A percentile compares a stretch with the other conserved stretches of the same genome.
phyloP scores from a whole-genome alignment of 352 stramenopile genomes.

The Phytophthora litchii region DNA sequence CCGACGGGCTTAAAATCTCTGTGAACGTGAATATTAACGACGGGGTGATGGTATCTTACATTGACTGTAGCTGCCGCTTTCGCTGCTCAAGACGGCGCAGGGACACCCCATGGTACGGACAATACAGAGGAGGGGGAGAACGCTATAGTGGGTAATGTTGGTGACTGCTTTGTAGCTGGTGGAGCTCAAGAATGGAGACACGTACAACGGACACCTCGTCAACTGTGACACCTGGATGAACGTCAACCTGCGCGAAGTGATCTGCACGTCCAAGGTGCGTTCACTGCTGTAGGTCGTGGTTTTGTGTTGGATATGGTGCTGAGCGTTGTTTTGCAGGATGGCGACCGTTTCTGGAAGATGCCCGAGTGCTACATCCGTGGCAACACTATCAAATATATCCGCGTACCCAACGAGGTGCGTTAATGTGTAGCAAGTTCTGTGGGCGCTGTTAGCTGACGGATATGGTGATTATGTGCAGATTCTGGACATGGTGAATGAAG shows the following conservation, averaged over 20 bases:
- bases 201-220: slow-evolving; percentile 97
- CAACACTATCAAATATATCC: slow-evolving; percentile 99
- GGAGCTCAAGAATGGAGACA: slow-evolving; percentile 99
- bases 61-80: slow-evolving; percentile 91
- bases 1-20: not conserved
- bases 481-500: slow-evolving; percentile 95
- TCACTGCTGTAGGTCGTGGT: not conserved
- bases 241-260: slow-evolving; percentile 98
- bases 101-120: slow-evolving; percentile 90
- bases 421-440: not conserved
- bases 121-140: not conserved
- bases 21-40: slow-evolving; percentile 8
- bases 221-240: slow-evolving; percentile 99
- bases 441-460: not conserved
- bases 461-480: slow-evolving; percentile 45
- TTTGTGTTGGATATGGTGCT: too few relatives aligned
- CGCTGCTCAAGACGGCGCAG: slow-evolving; percentile 95
- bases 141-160: slow-evolving; percentile 1
- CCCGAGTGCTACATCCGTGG: slow-evolving; percentile 98
- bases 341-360: slow-evolving; percentile 98
- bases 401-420: slow-evolving; percentile 94
- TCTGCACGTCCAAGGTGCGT: slow-evolving; percentile 95
- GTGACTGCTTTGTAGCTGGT: slow-evolving; percentile 81
- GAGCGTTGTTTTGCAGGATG: slow-evolving; percentile 93
- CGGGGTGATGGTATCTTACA: slow-evolving; percentile 24